Evolutionary conservation across 2,329 filamentous ascomycete genomes (phyloP), one percentile per base, ranked within the genome.

Genomic region (Coniosporium tulheliwenetii): DNA sequence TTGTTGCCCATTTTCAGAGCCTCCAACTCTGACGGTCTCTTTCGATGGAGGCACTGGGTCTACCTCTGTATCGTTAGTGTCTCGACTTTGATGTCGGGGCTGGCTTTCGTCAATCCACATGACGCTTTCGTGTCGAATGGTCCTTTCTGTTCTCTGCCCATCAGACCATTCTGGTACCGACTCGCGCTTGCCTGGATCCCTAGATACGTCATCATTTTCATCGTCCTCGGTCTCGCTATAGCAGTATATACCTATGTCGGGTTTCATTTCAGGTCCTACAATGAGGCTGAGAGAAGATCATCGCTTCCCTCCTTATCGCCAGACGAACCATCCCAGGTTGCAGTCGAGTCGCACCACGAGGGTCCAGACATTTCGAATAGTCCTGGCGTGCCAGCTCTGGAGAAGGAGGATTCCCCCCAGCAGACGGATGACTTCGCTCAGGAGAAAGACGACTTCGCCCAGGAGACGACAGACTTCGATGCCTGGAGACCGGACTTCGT

Each of bases 121-220:
- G 52, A 57, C 1, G 75, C 67, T 2, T 85, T 80, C 51, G 61
- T 71, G 36, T 73, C 77, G 15, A 69, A 74, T 38, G 79, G 77
- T 1, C 71, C 76, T 14, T 81, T 77, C 49, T 89, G 83, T 56
- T 79, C 79, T 45, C 64, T 87, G 2, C 79, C 81, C 0, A 63
- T 73, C 12, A 65, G 71, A 3, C 77, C 79, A 0, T 68, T 69
- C 44, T 87, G 82, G 83, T 79, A 79, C 46, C 69, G 77, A 36
- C 62, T 79, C 12, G 75, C 71, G 0, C 63, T 87, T 2, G 72
- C 73, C 43, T 89, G 83, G 82, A 68, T 82, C 7, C 83, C 82
- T 31, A 70, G 82, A 39, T 85, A 85, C 47, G 48, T 82, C 31
- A 77, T 85, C 39, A 74, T 81, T 47, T 52, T 70, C 8, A 62